Percentiles rank a stretch among this genome's conserved stretches.
Conservation (phyloP, 2,329 filamentous ascomycete genomes). For the Ceratocystis ficicola region DNA sequence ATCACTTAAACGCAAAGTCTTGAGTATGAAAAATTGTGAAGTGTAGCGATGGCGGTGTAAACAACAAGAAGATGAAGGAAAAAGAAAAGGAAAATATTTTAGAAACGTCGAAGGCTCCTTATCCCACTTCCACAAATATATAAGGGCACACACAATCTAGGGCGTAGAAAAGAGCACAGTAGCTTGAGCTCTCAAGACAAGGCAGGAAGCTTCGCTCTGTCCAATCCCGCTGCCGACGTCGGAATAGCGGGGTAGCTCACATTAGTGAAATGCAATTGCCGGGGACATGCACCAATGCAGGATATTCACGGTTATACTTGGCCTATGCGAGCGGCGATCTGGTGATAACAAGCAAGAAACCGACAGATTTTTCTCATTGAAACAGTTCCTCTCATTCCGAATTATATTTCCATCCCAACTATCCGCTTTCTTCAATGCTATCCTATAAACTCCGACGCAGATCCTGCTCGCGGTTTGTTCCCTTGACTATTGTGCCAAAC, state of each 20-base stretch:
- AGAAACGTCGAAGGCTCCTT: not conserved
- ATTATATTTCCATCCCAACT: no score
- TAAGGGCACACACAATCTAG: not conserved
- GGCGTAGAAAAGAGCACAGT: not conserved
- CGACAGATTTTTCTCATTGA: no score
- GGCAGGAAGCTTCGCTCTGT: not conserved
- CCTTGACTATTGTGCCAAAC: not conserved
- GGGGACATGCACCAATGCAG: not conserved
- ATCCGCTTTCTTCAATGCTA: no score
- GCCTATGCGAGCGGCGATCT: no score
- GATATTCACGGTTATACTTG: not conserved
- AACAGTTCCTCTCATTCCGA: no score
- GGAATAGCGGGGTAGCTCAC: slow-evolving; percentile 11
- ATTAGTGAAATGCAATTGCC: not conserved
- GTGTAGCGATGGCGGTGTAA: no score
- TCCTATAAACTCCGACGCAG: not conserved
- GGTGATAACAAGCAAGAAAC: no score
- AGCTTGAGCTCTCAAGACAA: not conserved
- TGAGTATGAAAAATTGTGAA: no score
- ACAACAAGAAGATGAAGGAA: not conserved
- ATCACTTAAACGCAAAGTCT: no score
- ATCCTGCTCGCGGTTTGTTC: not conserved
- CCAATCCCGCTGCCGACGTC: slow-evolving; percentile 3
- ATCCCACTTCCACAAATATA: not conserved
- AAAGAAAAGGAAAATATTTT: not conserved